These are phyloP conservation scores for Arctium minus DNA, from an alignment of 129 eudicot genomes.

Conservation along the genomic window DNA sequence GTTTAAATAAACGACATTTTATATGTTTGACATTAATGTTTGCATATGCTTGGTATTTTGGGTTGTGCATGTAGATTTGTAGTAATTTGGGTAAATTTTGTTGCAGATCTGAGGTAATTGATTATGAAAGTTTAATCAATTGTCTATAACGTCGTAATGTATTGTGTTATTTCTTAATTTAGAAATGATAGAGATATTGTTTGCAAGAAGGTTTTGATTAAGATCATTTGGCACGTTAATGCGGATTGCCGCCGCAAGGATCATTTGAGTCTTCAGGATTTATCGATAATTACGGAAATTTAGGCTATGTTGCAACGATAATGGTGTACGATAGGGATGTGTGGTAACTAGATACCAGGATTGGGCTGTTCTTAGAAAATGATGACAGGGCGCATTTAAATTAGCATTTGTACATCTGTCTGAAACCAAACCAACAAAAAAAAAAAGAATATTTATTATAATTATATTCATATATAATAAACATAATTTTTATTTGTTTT, in stretches of 20 bases:
- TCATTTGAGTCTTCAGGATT: neutral
- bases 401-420: neutral
- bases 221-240: neutral
- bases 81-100: slow-evolving; percentile 8
- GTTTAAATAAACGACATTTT: neutral
- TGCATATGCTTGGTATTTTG: neutral
- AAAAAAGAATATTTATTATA: neutral
- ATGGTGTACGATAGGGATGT: neutral
- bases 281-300: neutral
- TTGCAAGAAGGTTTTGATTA: neutral
- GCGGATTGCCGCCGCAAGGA: neutral
- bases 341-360: neutral
- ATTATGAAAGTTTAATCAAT: neutral
- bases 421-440: neutral
- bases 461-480: neutral
- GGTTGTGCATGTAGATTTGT: neutral
- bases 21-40: neutral
- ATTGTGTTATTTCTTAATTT: neutral
- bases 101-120: slow-evolving; percentile 24
- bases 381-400: neutral
- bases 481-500: neutral
- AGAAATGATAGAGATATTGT: neutral
- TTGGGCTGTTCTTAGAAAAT: neutral
- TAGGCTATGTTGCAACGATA: neutral
- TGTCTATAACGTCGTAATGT: slow-evolving; percentile 3